phyloP scores from a whole-genome alignment of 2,329 filamentous ascomycete genomes.

The Pseudovirgaria hyperparasitica region DNA sequence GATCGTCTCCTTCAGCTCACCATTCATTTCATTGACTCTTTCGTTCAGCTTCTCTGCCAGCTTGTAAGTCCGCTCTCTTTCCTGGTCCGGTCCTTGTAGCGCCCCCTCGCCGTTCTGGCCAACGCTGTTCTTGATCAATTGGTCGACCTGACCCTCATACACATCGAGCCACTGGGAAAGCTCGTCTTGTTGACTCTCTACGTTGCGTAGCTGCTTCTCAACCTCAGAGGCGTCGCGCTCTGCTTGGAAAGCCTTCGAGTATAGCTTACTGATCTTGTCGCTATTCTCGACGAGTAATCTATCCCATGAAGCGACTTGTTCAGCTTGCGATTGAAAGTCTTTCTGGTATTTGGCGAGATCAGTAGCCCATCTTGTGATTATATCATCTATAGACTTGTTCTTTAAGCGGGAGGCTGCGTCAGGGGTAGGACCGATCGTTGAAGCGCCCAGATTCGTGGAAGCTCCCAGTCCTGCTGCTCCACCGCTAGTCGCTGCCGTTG shows the following conservation, averaged over 20 bases:
- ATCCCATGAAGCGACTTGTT: slow-evolving; percentile 83
- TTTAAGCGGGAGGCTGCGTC: slow-evolving; percentile 75
- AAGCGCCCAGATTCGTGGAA: slow-evolving; percentile 48
- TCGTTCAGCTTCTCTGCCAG: slow-evolving; percentile 86
- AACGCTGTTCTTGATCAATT: slow-evolving; percentile 64
- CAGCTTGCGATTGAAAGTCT: slow-evolving; percentile 84
- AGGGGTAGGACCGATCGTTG: slow-evolving; percentile 69
- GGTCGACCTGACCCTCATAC: slow-evolving; percentile 85
- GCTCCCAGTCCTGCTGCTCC: slow-evolving; percentile 14
- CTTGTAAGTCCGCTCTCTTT: slow-evolving; percentile 90
- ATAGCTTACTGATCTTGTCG: slow-evolving; percentile 88
- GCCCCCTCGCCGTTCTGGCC: slow-evolving; percentile 45
- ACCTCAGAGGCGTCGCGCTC: slow-evolving; percentile 89
- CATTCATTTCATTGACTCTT: slow-evolving; percentile 83
- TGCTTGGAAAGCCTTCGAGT: slow-evolving; percentile 82
- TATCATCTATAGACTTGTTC: slow-evolving; percentile 99
- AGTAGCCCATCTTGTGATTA: slow-evolving; percentile 91
- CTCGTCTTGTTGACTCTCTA: slow-evolving; percentile 89
- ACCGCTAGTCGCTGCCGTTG: slow-evolving; percentile 9
- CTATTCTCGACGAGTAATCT: slow-evolving; percentile 84
- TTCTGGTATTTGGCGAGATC: slow-evolving; percentile 95
- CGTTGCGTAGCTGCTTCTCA: slow-evolving; percentile 75
- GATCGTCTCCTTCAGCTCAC: slow-evolving; percentile 89
- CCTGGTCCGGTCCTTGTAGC: slow-evolving; percentile 80
- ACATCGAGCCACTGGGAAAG: slow-evolving; percentile 76